Evolutionary conservation across 1,284 basidiomycete genomes (phyloP).

Genomic region (Cutaneotrichosporon sp.): DNA sequence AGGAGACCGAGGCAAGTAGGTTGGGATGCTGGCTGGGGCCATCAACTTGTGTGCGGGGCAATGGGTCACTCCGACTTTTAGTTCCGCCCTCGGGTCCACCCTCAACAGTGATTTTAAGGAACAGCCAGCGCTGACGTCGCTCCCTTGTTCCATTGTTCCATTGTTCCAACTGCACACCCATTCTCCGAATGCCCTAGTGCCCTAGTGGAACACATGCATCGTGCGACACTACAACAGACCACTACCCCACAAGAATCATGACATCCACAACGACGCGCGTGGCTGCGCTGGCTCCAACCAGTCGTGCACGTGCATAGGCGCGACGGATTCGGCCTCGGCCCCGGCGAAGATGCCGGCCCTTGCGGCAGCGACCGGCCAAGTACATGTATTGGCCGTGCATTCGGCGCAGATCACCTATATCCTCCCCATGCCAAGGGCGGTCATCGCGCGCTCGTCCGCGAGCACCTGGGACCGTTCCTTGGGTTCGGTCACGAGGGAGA

Average conservation of each 20-base stretch:
- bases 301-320: neutral
- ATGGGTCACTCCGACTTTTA: neutral
- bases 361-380: neutral
- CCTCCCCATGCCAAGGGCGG: neutral
- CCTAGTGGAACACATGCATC: slow-evolving; percentile 2
- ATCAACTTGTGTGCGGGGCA: neutral
- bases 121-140: neutral
- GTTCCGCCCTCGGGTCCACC: slow-evolving; percentile 1
- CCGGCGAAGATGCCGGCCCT: neutral
- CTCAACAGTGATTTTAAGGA: no score
- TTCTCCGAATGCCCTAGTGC: neutral
- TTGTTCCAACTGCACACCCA: neutral
- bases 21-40: no score
- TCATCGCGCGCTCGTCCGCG: neutral
- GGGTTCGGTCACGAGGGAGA: slow-evolving; percentile 83
- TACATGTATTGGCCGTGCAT: neutral
- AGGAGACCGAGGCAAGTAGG: neutral
- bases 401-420: neutral
- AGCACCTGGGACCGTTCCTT: slow-evolving; percentile 59
- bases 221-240: slow-evolving; percentile 1
- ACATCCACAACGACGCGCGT: neutral
- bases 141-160: neutral
- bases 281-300: neutral
- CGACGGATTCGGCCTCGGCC: neutral
- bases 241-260: slow-evolving; percentile 1